Evolutionary conservation across 805 yeast species (phyloP).

Genomic region (Grigorovia jiainica): DNA sequence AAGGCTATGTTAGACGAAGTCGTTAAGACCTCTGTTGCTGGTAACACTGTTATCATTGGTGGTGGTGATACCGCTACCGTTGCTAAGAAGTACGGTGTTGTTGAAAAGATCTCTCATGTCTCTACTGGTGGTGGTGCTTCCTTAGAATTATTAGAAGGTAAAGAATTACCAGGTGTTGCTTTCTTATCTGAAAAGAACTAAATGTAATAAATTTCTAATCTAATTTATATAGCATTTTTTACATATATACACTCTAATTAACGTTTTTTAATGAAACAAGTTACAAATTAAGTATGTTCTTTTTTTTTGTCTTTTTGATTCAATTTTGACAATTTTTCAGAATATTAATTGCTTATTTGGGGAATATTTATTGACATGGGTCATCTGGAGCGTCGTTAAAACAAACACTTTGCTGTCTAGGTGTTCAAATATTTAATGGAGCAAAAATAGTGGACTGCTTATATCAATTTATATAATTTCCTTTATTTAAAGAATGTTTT

Average conservation of each 20-base stretch:
- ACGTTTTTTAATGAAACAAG: not conserved
- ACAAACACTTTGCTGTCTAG: too few relatives aligned
- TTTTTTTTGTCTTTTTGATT: not conserved
- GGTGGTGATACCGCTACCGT: conserved; percentile 99
- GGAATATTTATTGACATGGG: too few relatives aligned
- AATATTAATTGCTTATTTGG: too few relatives aligned
- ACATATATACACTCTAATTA: not conserved
- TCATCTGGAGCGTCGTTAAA: too few relatives aligned
- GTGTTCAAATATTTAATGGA: too few relatives aligned
- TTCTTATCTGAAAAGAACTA: conserved; percentile 71
- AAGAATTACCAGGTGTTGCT: conserved; percentile 95
- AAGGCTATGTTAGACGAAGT: conserved; percentile 82
- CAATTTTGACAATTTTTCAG: too few relatives aligned
- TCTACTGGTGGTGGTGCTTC: conserved; percentile 99
- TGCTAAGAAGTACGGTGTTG: conserved; percentile 96
- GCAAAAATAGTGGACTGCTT: too few relatives aligned
- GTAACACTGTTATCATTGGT: conserved; percentile 88
- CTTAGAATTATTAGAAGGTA: conserved; percentile 96
- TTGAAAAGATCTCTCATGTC: conserved; percentile 93
- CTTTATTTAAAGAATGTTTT: too few relatives aligned
- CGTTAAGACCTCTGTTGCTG: conserved; percentile 76
- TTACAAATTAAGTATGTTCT: not conserved
- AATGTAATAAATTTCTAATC: conserved; percentile 3
- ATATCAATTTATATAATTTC: too few relatives aligned
- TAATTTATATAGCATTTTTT: not conserved